These are phyloP conservation scores for Inonotus hispidus DNA, from an alignment of 1,284 basidiomycete species.

Conservation along the genomic window DNA sequence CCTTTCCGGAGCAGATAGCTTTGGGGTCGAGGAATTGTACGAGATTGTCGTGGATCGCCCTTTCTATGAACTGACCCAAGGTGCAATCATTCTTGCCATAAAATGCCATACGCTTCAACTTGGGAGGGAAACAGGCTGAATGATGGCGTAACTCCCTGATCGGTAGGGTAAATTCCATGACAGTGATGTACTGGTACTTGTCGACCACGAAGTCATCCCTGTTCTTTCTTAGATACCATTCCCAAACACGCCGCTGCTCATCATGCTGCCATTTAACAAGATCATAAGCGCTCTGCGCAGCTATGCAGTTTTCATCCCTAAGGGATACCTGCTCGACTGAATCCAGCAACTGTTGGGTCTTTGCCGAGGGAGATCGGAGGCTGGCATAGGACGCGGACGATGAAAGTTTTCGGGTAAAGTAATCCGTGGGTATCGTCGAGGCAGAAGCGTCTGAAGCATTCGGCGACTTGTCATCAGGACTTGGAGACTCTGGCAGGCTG, in stretches of 20 bases:
- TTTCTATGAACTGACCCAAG: conserved; percentile 88
- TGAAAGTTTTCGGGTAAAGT: conserved; percentile 38
- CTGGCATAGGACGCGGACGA: conserved; percentile 23
- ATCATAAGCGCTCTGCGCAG: conserved; percentile 64
- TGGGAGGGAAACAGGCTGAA: conserved; percentile 67
- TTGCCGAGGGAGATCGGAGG: conserved; percentile 14
- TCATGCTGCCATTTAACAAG: conserved; percentile 75
- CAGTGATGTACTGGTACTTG: conserved; percentile 85
- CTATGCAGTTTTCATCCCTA: conserved; percentile 55
- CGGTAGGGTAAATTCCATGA: conserved; percentile 73
- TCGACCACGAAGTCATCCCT: conserved; percentile 83
- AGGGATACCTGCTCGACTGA: conserved; percentile 29
- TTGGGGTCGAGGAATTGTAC: conserved; percentile 66
- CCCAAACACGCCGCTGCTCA: conserved; percentile 85
- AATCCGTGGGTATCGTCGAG: conserved; percentile 25
- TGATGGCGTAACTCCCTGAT: conserved; percentile 58
- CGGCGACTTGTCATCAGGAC: conserved; percentile 20
- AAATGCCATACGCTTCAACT: conserved; percentile 75
- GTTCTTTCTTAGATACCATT: conserved; percentile 85
- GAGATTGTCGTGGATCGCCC: conserved; percentile 65
- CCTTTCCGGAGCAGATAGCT: conserved; percentile 75
- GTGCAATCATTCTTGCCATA: conserved; percentile 93
- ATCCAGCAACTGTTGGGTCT: neutral
- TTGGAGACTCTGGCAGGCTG: conserved; percentile 37
- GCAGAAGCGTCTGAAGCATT: neutral